Percentiles rank a stretch among this genome's conserved stretches.
Evolutionary conservation across 495 filamentous ascomycete species (phyloP).

Genomic region (Penicillium fimorum): DNA sequence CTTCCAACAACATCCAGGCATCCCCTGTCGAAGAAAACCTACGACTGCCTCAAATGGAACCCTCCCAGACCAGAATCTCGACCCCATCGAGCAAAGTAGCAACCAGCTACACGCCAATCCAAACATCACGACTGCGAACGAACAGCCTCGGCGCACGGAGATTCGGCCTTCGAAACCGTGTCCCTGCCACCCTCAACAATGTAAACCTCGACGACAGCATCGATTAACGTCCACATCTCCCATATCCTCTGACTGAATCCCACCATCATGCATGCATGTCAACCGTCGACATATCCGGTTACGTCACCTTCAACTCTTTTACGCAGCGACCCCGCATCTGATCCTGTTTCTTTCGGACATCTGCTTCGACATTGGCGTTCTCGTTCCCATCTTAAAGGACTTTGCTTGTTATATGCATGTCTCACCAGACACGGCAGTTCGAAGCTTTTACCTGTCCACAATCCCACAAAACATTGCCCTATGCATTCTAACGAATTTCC

Average conservation of each 20-base stretch:
- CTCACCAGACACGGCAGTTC: neutral
- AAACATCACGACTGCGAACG: constrained; percentile 38
- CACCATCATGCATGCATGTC: constrained; percentile 4
- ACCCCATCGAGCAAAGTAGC: constrained; percentile 41
- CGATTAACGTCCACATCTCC: constrained; percentile 23
- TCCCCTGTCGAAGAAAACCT: constrained; percentile 25
- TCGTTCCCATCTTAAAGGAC: neutral
- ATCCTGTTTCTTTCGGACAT: neutral
- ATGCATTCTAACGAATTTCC: constrained; percentile 17
- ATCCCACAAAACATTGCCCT: neutral
- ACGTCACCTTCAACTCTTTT: neutral
- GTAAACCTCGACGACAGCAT: constrained; percentile 40
- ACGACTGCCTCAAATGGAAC: constrained; percentile 24
- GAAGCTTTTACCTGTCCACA: neutral
- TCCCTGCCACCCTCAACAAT: constrained; percentile 28
- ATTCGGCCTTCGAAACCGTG: constrained; percentile 38
- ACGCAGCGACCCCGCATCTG: constrained; percentile 15
- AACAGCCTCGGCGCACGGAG: constrained; percentile 43
- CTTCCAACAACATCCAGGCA: constrained; percentile 21
- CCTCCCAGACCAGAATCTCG: constrained; percentile 38
- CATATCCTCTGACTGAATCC: neutral
- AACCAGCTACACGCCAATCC: constrained; percentile 44
- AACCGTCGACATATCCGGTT: neutral
- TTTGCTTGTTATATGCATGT: constrained; percentile 18
- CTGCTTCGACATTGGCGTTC: constrained; percentile 4